phyloP scores from a whole-genome alignment of 1,284 basidiomycete genomes.

The Fistulinella cinereoalba region DNA sequence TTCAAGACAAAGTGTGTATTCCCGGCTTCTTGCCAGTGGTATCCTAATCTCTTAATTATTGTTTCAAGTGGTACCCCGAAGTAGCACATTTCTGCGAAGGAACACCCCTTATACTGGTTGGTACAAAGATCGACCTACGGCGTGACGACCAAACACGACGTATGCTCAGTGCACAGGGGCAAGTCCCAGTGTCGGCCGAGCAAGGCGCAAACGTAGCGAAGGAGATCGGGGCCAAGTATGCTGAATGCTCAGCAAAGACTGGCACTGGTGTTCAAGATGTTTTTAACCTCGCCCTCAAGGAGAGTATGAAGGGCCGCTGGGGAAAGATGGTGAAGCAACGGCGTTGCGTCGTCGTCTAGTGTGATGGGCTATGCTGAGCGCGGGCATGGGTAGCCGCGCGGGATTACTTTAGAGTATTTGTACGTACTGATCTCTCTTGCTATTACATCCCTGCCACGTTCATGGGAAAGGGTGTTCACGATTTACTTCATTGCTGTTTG shows the following conservation, averaged over 20 bases:
- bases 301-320: slow-evolving; percentile 79
- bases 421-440: slow-evolving; percentile 32
- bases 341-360: slow-evolving; percentile 76
- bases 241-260: slow-evolving; percentile 96
- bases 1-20: slow-evolving; percentile 83
- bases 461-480: slow-evolving; percentile 7
- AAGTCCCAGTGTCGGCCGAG: slow-evolving; percentile 85
- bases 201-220: slow-evolving; percentile 90
- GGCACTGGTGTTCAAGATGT: slow-evolving; percentile 98
- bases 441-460: slow-evolving; percentile 18
- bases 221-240: slow-evolving; percentile 94
- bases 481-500: slow-evolving; percentile 23
- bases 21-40: slow-evolving; percentile 2
- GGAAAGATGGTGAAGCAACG: slow-evolving; percentile 69
- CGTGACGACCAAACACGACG: slow-evolving; percentile 10
- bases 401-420: slow-evolving; percentile 26
- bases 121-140: slow-evolving; percentile 96
- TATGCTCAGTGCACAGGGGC: slow-evolving; percentile 87
- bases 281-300: slow-evolving; percentile 88
- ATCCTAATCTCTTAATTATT: slow-evolving; percentile 7
- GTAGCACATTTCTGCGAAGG: slow-evolving; percentile 96
- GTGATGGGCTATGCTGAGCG: slow-evolving; percentile 5
- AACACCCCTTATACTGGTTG: slow-evolving; percentile 93
- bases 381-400: slow-evolving; percentile 3
- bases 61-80: slow-evolving; percentile 87